These are phyloP conservation scores for Moniliella sp. DNA, from an alignment of 1,284 basidiomycete genomes.

Conservation along the genomic window DNA sequence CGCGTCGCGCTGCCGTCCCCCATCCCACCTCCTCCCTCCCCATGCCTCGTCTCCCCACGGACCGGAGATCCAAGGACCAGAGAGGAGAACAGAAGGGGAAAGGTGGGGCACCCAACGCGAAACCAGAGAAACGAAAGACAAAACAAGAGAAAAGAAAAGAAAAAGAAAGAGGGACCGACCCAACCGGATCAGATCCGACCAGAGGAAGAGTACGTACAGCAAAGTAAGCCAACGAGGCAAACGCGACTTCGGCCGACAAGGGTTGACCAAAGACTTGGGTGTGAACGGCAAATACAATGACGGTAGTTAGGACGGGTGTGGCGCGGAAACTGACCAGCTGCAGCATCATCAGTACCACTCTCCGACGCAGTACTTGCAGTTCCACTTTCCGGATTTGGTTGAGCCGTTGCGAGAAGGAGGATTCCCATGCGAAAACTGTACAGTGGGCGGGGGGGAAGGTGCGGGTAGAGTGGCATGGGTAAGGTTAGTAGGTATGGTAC, in stretches of 20 bases:
- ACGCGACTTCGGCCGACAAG: constrained; percentile 38
- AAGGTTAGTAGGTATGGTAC: constrained; percentile 36
- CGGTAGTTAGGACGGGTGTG: constrained; percentile 40
- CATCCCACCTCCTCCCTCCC: too few relatives aligned
- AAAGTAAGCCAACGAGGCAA: constrained; percentile 41
- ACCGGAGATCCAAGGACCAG: too few relatives aligned
- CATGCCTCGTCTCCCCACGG: too few relatives aligned
- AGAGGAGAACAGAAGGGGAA: too few relatives aligned
- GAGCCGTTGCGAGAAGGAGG: constrained; percentile 38
- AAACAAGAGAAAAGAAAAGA: too few relatives aligned
- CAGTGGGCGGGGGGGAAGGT: too few relatives aligned
- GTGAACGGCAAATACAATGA: constrained; percentile 47
- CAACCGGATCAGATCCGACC: too few relatives aligned
- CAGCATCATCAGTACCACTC: constrained; percentile 35
- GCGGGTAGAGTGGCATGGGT: too few relatives aligned
- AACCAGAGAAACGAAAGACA: too few relatives aligned
- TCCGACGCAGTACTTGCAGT: constrained; percentile 35
- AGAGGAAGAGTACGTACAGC: constrained; percentile 9
- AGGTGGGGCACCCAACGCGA: too few relatives aligned
- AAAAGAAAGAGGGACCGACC: too few relatives aligned
- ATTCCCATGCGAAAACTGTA: constrained; percentile 45
- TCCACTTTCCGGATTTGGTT: constrained; percentile 36
- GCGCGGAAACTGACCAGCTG: constrained; percentile 38
- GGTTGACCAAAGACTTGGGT: constrained; percentile 38
- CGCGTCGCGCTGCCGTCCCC: too few relatives aligned